These are phyloP conservation scores for Quercus bicolor DNA, from an alignment of 306 rosid species.

Conservation along the genomic window DNA sequence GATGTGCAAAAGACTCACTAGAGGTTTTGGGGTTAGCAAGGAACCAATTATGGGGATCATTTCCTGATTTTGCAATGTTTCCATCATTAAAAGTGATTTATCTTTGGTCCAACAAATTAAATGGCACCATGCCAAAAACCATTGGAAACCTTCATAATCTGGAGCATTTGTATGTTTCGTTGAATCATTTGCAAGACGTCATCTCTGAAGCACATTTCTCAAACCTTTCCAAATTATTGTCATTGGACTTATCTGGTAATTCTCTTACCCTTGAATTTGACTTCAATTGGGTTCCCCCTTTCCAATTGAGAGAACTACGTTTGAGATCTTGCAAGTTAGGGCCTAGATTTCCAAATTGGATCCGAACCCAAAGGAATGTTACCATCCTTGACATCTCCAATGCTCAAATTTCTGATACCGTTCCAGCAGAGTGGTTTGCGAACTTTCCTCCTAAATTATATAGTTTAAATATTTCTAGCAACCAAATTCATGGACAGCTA, in stretches of 20 bases:
- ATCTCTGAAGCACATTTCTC: conserved; percentile 1
- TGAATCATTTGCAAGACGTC: not conserved
- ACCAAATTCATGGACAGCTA: conserved; percentile 19
- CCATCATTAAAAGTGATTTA: not conserved
- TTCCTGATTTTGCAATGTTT: conserved; percentile 2
- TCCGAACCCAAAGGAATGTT: not conserved
- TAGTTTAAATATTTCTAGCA: conserved; percentile 22
- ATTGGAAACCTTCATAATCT: conserved; percentile 12
- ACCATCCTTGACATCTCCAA: rapidly evolving
- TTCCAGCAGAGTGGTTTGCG: too few species aligned
- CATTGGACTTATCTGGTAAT: not conserved
- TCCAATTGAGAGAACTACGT: rapidly evolving
- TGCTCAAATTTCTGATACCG: too few species aligned
- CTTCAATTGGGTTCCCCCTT: not conserved
- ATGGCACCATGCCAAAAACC: not conserved
- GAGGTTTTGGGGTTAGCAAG: rapidly evolving
- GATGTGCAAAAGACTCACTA: not conserved
- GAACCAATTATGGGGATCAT: not conserved
- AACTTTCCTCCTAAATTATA: rapidly evolving
- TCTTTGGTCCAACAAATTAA: not conserved
- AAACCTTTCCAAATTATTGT: not conserved
- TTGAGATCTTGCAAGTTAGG: conserved; percentile 16
- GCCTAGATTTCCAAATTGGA: conserved; percentile 9
- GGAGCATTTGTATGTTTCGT: not conserved
- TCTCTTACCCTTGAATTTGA: not conserved